Evolutionary conservation across 306 rosid species (phyloP).

Genomic region (Citrullus colocynthis): DNA sequence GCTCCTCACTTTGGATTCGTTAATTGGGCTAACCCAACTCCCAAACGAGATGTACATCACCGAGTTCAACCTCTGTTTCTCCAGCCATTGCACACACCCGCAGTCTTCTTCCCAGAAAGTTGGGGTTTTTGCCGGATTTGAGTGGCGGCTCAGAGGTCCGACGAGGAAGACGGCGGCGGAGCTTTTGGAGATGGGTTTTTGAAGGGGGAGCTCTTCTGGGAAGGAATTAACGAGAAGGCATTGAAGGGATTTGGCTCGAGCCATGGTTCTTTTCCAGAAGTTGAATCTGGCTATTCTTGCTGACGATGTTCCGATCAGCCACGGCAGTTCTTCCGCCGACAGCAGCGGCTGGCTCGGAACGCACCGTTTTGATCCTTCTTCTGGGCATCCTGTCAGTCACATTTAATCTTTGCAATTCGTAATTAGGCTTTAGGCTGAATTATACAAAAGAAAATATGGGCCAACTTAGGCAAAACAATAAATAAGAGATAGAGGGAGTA

Average conservation of each 20-base stretch:
- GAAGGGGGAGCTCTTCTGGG: constrained; percentile 25
- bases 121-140: constrained; percentile 12
- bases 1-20: constrained; percentile 38
- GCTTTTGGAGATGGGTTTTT: not conserved
- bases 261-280: constrained; percentile 70
- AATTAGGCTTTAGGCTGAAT: too few species aligned
- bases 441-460: too few species aligned
- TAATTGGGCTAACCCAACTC: constrained; percentile 78
- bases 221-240: constrained; percentile 64
- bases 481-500: too few species aligned
- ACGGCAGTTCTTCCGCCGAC: constrained; percentile 57
- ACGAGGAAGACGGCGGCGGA: constrained; percentile 24
- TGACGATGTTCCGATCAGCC: constrained; percentile 58
- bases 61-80: constrained; percentile 20
- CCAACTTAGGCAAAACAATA: too few species aligned
- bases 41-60: constrained; percentile 78
- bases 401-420: too few species aligned
- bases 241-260: constrained; percentile 35
- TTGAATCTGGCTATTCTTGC: constrained; percentile 58
- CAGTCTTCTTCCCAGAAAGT: constrained; percentile 71
- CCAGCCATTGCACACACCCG: constrained; percentile 58
- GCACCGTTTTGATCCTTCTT: constrained; percentile 19
- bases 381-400: constrained; percentile 35
- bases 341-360: constrained; percentile 32
- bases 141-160: constrained; percentile 26